Conservation (phyloP, 805 yeast species). For the Ogataea naganishii region DNA sequence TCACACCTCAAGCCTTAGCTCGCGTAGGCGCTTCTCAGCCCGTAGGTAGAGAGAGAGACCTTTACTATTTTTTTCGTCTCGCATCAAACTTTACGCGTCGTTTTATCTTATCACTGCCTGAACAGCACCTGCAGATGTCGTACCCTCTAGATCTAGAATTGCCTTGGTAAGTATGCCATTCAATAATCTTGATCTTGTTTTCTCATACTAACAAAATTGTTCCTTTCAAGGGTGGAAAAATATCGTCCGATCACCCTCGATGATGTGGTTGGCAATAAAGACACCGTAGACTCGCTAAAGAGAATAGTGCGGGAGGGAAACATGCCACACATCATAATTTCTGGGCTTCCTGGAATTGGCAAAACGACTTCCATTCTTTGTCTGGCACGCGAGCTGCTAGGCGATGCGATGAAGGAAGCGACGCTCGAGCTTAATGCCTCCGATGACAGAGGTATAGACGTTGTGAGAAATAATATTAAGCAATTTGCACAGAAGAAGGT, state of each 20-base stretch:
- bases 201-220: background rate
- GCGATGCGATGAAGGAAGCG: slow-evolving; percentile 59
- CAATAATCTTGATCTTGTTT: background rate
- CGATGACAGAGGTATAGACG: slow-evolving; percentile 96
- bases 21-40: no score
- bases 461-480: slow-evolving; percentile 87
- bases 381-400: slow-evolving; percentile 76
- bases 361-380: slow-evolving; percentile 92
- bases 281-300: slow-evolving; percentile 75
- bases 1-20: no score
- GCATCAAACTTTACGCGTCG: no score
- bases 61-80: no score
- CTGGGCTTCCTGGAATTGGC: slow-evolving; percentile 97
- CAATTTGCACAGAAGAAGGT: slow-evolving; percentile 95
- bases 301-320: slow-evolving; percentile 89
- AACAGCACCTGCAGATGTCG: no score
- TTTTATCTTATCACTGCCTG: no score
- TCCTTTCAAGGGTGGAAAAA: slow-evolving; percentile 71
- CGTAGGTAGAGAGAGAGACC: no score
- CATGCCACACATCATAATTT: slow-evolving; percentile 92
- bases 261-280: slow-evolving; percentile 91
- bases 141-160: slow-evolving; percentile 24
- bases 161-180: slow-evolving; percentile 20
- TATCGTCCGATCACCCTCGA: slow-evolving; percentile 74
- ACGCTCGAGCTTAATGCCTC: slow-evolving; percentile 91